Evolutionary conservation across 306 rosid genomes (phyloP), one percentile per base, ranked within the genome.

Genomic region (Acmispon strigosus): DNA sequence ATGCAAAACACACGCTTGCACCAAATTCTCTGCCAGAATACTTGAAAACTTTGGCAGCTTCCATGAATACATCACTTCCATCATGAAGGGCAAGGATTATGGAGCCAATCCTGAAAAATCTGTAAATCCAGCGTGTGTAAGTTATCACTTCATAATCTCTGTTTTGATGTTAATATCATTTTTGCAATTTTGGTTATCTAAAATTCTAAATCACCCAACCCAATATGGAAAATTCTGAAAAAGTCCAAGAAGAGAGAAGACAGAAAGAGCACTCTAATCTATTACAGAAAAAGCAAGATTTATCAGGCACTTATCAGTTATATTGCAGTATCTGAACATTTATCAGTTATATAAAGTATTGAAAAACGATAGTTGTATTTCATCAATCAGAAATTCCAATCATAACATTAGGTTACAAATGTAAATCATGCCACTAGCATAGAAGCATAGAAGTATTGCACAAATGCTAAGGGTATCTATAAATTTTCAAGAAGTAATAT

Each of bases 21-120:
- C 71, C 89, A 74, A 94, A 84, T 77, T 94, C 97, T 62, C 85
- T 89, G 75, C 84, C 97, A 45, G 96, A 86, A 84, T 94, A 94
- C 76, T 94, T 94, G 85, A 91, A 94, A 76, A 94, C 79, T 86
- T 94, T 94, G 19, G 99, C 99, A 69, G 91, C 87, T 89, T 94
- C 99, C 97, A 94, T n/a, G 83, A 89, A 94, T 41, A 94, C 86
- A 42, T 91, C 99, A 55, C 99, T 91, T n/a, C 84, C 96, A 70
- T 94, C 99, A 76, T 94, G 98, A 74, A 89, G 90, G 43, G 97
- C 96, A 10, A 94, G 99, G 78, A 85, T 69, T 62, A 89, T 76
- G 63, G 96, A 64, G 66, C 99, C 97, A 73, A 94, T 76, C 81
- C 90, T 89, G 81, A 91, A 94, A 85, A 94, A 87, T 32, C 99